phyloP scores from a whole-genome alignment of 164 flowering plant genomes.

The Amborella trichopoda region DNA sequence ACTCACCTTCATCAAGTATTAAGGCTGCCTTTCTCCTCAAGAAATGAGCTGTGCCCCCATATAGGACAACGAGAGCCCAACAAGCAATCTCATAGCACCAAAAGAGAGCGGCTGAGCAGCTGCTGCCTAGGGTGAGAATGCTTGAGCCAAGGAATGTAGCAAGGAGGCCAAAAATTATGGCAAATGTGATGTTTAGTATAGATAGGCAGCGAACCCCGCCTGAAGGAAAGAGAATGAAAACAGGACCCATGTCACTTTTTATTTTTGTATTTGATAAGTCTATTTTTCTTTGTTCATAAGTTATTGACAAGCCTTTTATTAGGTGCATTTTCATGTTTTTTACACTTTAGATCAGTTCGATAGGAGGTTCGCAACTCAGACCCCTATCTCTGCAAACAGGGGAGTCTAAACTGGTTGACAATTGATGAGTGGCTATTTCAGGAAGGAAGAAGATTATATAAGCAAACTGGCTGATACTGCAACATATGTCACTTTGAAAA shows the following conservation, averaged over 20 bases:
- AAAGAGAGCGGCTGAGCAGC: conserved; percentile 73
- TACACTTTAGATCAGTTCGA: no score
- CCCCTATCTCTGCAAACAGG: no score
- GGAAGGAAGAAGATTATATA: not conserved
- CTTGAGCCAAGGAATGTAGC: conserved; percentile 82
- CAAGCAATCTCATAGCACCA: conserved; percentile 88
- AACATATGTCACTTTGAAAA: no score
- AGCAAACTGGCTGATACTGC: no score
- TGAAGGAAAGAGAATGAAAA: no score
- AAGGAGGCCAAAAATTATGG: conserved; percentile 66
- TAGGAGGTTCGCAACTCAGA: no score
- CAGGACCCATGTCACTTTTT: no score
- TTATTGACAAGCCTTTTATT: no score
- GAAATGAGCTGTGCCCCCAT: conserved; percentile 69
- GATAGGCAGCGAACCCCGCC: conserved; percentile 94
- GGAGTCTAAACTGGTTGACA: no score
- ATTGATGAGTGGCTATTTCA: not conserved
- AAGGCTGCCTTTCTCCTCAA: conserved; percentile 70
- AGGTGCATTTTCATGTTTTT: no score
- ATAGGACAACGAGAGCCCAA: conserved; percentile 69
- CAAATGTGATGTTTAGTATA: conserved; percentile 59
- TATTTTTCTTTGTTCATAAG: no score
- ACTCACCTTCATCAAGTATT: conserved; percentile 60
- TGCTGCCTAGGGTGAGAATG: conserved; percentile 70
- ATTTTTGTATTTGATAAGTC: no score